Evolutionary conservation across 345 rosid genomes (phyloP), one percentile per base, ranked within the genome.

Genomic region (Citrus cavaleriei): DNA sequence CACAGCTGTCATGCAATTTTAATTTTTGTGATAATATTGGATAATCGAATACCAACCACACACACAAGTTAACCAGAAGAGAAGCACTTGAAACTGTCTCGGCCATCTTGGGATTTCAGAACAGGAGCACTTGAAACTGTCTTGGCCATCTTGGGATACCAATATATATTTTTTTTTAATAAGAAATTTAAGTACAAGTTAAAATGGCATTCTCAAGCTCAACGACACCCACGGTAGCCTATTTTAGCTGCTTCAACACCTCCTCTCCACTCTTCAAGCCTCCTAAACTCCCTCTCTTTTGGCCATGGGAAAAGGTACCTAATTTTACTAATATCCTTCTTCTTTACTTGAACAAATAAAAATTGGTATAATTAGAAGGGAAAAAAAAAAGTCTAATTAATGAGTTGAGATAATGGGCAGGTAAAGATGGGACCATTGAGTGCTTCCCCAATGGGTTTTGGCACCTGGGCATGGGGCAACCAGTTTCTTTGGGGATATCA

Each of bases 391-490:
- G 2, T 4, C 18, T 8, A 24, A 40, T 35, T 51, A 6, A 54
- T 54, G 58, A 54, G 14, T 19, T 66, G 49, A 35, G 49, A 34
- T 9, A 66, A 58, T 76, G 75, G 49, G 63, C 75, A 94, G 98
- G 93, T 92, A 70, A 91, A 91, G 88, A 84, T 92, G 87, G 99
- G 97, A n/a, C 97, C 97, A 32, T 13, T 91, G 68, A 91, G 85
- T 62, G 97, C 91, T 68, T 92, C 99, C 70, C 98, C 99, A 1
- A 93, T 92, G 96, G 99, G 99, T 63, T 93, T 93, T 80, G 98
- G 99, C 55, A 92, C 98, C 16, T 95, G 98, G 98, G 98, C 99
- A 54, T 93, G 99, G 99, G 98, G 95, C 18, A 95, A 95, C 85
- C 97, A 93, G 85, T 88, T 95, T 68, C 91, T 95, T 30, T 95